Evolutionary conservation across 208 protist genomes (phyloP).

Genomic region (Wallacemonas rigidus): DNA sequence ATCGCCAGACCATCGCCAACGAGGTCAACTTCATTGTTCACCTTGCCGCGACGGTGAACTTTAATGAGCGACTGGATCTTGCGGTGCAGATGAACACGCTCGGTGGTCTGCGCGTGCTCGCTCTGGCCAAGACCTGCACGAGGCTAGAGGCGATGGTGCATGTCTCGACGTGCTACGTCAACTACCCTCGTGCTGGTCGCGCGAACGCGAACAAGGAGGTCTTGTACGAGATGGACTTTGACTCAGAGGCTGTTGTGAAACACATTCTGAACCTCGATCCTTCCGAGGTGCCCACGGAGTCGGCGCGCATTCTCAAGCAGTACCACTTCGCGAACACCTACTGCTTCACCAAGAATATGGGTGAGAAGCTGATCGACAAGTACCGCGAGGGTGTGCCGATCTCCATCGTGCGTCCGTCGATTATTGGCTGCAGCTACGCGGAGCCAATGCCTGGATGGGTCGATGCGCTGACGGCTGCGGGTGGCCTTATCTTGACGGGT

Average conservation of each 20-base stretch:
- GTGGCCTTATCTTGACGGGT: slow-evolving; percentile 70
- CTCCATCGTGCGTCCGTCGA: slow-evolving; percentile 84
- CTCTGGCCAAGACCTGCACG: slow-evolving; percentile 68
- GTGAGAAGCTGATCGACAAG: slow-evolving; percentile 68
- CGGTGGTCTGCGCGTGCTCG: slow-evolving; percentile 73
- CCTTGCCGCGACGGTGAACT: slow-evolving; percentile 89
- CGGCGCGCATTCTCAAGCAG: slow-evolving; percentile 46
- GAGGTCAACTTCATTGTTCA: slow-evolving; percentile 80
- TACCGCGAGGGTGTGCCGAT: slow-evolving; percentile 68
- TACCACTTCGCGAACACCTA: slow-evolving; percentile 90
- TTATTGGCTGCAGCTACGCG: slow-evolving; percentile 72
- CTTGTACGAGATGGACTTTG: slow-evolving; percentile 80
- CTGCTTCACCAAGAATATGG: slow-evolving; percentile 88
- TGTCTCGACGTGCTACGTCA: slow-evolving; percentile 90
- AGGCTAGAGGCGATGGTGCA: slow-evolving; percentile 82
- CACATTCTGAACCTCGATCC: slow-evolving; percentile 65
- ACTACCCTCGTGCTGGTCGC: slow-evolving; percentile 59
- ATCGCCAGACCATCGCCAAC: slow-evolving; percentile 43
- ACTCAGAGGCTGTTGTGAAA: slow-evolving; percentile 79
- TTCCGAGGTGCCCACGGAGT: slow-evolving; percentile 44
- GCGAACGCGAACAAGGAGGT: slow-evolving; percentile 56
- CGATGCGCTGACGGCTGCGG: slow-evolving; percentile 80
- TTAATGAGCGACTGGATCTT: slow-evolving; percentile 74
- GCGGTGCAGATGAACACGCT: slow-evolving; percentile 87
- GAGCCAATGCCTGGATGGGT: slow-evolving; percentile 88